phyloP scores from a whole-genome alignment of 75 land plant species.

The Selaginella moellendorffii region DNA sequence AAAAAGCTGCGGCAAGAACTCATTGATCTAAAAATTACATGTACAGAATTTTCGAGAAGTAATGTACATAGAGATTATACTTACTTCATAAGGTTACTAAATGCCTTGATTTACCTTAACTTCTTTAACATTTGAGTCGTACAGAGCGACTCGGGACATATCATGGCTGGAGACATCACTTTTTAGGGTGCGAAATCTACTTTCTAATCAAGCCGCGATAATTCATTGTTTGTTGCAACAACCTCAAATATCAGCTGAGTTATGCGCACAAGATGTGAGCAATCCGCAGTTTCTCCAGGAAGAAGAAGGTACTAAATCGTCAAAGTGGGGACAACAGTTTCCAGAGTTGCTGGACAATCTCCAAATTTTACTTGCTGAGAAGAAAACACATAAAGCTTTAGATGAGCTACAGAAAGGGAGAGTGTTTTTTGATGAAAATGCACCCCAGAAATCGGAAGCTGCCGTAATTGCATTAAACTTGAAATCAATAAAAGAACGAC shows the following conservation, averaged over 20 bases:
- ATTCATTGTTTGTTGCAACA: neutral
- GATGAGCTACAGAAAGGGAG: constrained; percentile 36
- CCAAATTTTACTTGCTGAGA: constrained; percentile 56
- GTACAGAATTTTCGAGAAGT: neutral
- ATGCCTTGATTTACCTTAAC: neutral
- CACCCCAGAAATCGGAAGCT: neutral
- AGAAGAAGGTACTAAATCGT: neutral
- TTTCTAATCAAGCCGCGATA: neutral
- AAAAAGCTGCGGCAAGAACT: neutral
- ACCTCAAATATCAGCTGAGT: neutral
- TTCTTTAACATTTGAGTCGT: neutral
- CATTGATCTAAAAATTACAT: neutral
- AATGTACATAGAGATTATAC: neutral
- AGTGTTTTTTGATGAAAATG: neutral
- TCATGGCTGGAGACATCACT: neutral
- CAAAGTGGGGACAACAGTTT: neutral
- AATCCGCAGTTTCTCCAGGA: neutral
- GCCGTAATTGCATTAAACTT: constrained; percentile 13
- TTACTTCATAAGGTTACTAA: neutral
- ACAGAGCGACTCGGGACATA: neutral
- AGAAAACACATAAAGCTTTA: constrained; percentile 48
- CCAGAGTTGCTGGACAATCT: constrained; percentile 24
- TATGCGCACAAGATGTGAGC: neutral
- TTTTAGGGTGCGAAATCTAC: neutral
- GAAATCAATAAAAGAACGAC: constrained; percentile 33